These are phyloP conservation scores for Metarhizium brunneum DNA, from an alignment of 2,329 filamentous ascomycete species.

Conservation along the genomic window DNA sequence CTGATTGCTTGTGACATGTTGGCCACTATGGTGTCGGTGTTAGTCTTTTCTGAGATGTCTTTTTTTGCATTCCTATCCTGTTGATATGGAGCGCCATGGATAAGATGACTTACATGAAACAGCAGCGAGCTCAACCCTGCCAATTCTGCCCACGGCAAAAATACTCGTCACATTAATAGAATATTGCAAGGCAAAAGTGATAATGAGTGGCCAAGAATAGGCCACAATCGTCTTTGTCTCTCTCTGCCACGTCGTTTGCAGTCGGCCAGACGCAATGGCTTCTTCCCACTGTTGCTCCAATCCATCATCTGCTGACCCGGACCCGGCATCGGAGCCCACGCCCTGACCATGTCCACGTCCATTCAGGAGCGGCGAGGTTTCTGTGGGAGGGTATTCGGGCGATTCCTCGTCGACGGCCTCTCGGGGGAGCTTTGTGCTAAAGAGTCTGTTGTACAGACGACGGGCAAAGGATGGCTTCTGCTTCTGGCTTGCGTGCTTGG, in stretches of 20 bases:
- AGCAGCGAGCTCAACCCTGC: conserved; percentile 47
- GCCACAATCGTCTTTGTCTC: conserved; percentile 72
- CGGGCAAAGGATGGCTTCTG: conserved; percentile 24
- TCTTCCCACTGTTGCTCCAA: conserved; percentile 74
- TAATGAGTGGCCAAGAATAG: conserved; percentile 61
- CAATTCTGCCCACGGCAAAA: conserved; percentile 68
- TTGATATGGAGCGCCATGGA: neutral
- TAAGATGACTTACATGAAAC: conserved; percentile 27
- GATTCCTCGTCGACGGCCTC: conserved; percentile 26
- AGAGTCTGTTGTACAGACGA: conserved; percentile 37
- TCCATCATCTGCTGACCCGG: conserved; percentile 36
- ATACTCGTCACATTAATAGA: conserved; percentile 76
- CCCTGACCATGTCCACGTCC: neutral
- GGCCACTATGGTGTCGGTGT: conserved; percentile 19
- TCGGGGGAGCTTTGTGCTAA: conserved; percentile 45
- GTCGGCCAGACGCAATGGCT: conserved; percentile 69
- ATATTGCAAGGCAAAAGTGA: conserved; percentile 71
- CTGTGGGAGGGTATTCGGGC: conserved; percentile 21
- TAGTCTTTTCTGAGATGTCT: neutral
- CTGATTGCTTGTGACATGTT: conserved; percentile 77
- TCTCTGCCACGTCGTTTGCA: conserved; percentile 84
- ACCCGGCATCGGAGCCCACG: conserved; percentile 21
- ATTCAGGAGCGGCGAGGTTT: conserved; percentile 32
- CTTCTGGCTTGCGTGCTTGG: conserved; percentile 37
- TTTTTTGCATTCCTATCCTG: neutral